These are phyloP conservation scores for Naganishia vishniacii DNA, from an alignment of 768 basidiomycete genomes.

Conservation along the genomic window DNA sequence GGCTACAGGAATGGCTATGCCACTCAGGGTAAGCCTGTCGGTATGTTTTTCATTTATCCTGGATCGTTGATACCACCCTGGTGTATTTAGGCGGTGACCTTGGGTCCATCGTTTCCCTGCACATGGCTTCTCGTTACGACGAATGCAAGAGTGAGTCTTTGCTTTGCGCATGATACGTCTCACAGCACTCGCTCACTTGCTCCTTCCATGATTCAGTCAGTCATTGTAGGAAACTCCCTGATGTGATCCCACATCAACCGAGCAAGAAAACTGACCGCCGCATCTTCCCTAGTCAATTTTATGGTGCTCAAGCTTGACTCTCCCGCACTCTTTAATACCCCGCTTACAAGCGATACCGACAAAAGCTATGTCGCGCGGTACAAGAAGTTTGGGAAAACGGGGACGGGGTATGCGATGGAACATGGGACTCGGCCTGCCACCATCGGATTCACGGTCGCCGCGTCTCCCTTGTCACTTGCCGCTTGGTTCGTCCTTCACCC, in stretches of 20 bases:
- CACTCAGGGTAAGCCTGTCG: slow-evolving; percentile 36
- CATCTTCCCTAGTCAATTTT: slow-evolving; percentile 25
- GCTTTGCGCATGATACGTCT: no score
- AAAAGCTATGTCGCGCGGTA: slow-evolving; percentile 10
- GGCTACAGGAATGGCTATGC: slow-evolving; percentile 34
- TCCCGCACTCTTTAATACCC: slow-evolving; percentile 20
- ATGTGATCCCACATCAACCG: neutral
- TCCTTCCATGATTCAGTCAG: neutral
- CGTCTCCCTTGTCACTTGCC: slow-evolving; percentile 36
- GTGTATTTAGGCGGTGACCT: slow-evolving; percentile 38
- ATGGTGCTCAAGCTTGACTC: slow-evolving; percentile 21
- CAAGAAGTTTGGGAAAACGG: slow-evolving; percentile 20
- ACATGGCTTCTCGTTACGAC: slow-evolving; percentile 33
- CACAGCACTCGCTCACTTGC: neutral
- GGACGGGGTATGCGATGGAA: slow-evolving; percentile 34
- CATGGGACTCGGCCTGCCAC: slow-evolving; percentile 39
- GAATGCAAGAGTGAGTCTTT: slow-evolving; percentile 40
- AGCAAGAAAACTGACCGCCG: neutral
- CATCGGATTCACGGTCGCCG: slow-evolving; percentile 36
- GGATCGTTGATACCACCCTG: neutral
- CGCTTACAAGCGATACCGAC: slow-evolving; percentile 2
- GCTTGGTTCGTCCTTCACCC: slow-evolving; percentile 34
- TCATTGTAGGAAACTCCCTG: slow-evolving; percentile 4
- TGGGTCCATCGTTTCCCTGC: slow-evolving; percentile 35
- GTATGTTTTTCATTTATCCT: no score